These are phyloP conservation scores for Erodium trifolium DNA, from an alignment of 441 rosid species.

Conservation along the genomic window DNA sequence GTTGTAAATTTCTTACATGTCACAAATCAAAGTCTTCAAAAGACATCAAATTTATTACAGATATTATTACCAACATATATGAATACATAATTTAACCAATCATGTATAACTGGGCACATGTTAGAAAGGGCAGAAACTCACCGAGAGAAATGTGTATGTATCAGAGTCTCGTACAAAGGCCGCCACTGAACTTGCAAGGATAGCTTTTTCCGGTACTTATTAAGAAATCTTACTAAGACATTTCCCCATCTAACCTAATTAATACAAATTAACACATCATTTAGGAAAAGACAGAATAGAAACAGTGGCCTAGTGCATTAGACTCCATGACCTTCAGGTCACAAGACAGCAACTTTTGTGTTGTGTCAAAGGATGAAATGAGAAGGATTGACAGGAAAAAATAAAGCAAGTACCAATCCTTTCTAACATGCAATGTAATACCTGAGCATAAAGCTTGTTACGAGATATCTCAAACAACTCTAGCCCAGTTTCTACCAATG, in stretches of 20 bases:
- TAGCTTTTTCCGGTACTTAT: constrained; percentile 73
- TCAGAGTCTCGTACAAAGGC: constrained; percentile 80
- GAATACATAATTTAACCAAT: not conserved
- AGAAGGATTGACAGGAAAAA: constrained; percentile 17
- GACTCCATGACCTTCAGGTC: not conserved
- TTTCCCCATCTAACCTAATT: constrained; percentile 95
- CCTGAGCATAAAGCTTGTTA: constrained; percentile 84
- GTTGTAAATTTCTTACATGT: not conserved
- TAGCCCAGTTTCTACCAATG: constrained; percentile 61
- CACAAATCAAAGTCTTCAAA: not conserved
- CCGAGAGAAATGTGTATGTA: constrained; percentile 89
- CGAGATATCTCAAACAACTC: constrained; percentile 61
- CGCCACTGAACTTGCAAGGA: constrained; percentile 74
- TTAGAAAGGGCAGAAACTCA: constrained; percentile 23
- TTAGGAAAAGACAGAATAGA: constrained; percentile 9
- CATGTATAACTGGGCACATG: not conserved
- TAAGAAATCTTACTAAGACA: constrained; percentile 65
- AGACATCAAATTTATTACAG: not conserved
- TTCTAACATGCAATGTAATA: constrained; percentile 19
- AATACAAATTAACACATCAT: constrained; percentile 21
- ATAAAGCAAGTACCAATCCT: constrained; percentile 12
- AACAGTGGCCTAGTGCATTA: not conserved
- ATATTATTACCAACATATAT: not conserved
- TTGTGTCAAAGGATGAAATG: not conserved
- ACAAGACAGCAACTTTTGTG: too few relatives aligned